Conservation (phyloP, 2,329 filamentous ascomycete species). For the Pseudopithomyces maydicus region DNA sequence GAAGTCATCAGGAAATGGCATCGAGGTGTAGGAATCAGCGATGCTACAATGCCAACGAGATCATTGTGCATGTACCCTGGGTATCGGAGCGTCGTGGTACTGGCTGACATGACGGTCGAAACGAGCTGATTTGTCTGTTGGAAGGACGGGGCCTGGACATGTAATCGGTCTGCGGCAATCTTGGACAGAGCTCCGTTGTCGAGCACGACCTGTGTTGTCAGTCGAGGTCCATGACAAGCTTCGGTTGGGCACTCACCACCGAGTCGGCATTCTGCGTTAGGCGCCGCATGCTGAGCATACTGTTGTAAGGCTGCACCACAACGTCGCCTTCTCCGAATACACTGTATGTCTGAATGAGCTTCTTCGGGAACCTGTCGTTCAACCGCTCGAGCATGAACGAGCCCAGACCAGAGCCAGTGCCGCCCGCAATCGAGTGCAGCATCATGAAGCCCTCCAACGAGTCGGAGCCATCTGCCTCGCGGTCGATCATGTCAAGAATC, state of each 20-base stretch:
- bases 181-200: constrained; percentile 93
- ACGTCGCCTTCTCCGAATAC: constrained; percentile 94
- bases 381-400: constrained; percentile 93
- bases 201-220: constrained; percentile 69
- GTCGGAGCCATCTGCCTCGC: constrained; percentile 96
- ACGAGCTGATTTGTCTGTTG: constrained; percentile 95
- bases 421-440: constrained; percentile 95
- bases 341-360: constrained; percentile 98
- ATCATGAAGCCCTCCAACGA: constrained; percentile 99
- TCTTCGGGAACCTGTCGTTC: constrained; percentile 98
- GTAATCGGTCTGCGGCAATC: constrained; percentile 91
- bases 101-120: constrained; percentile 98
- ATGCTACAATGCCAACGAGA: constrained; percentile 93
- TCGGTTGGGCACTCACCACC: constrained; percentile 61
- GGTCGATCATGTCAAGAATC: constrained; percentile 99
- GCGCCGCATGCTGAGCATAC: constrained; percentile 85
- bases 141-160: constrained; percentile 94
- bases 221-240: constrained; percentile 3
- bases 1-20: constrained; percentile 99
- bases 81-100: constrained; percentile 93
- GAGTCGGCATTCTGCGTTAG: constrained; percentile 96
- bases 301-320: constrained; percentile 98
- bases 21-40: constrained; percentile 91
- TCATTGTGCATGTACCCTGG: constrained; percentile 99
- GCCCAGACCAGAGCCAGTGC: constrained; percentile 93